These are phyloP conservation scores for Penicillium taxi DNA, from an alignment of 495 filamentous ascomycete genomes.

Conservation along the genomic window DNA sequence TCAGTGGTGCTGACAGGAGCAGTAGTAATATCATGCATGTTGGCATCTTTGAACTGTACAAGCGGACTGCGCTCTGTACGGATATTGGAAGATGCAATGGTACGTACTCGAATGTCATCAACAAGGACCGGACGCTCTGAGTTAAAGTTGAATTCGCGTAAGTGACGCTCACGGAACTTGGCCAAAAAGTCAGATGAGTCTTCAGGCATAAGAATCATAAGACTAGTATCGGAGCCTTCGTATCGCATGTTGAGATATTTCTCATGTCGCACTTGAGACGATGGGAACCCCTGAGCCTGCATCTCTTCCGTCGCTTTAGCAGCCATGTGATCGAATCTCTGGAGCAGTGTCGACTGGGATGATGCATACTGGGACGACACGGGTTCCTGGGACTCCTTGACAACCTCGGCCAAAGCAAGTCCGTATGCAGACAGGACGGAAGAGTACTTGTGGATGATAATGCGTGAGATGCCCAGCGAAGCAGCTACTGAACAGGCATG, in stretches of 20 bases:
- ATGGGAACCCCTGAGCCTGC: constrained; percentile 29
- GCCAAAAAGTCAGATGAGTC: constrained; percentile 32
- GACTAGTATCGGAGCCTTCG: constrained; percentile 43
- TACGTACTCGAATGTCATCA: constrained; percentile 47
- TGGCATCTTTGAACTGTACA: constrained; percentile 29
- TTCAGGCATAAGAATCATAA: constrained; percentile 45
- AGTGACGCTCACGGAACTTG: constrained; percentile 40
- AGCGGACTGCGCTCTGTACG: constrained; percentile 35
- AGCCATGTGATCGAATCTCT: constrained; percentile 26
- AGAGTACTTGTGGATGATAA: constrained; percentile 49
- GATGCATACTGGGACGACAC: constrained; percentile 31
- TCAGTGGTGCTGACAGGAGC: constrained; percentile 25
- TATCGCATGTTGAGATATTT: constrained; percentile 49
- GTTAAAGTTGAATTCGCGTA: constrained; percentile 47
- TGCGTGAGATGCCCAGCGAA: constrained; percentile 42
- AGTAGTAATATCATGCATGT: constrained; percentile 20
- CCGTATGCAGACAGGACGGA: constrained; percentile 48
- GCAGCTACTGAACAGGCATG: constrained; percentile 47
- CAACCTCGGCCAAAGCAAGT: constrained; percentile 45
- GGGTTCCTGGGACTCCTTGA: constrained; percentile 46
- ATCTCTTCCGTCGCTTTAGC: constrained; percentile 30
- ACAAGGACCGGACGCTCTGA: constrained; percentile 42
- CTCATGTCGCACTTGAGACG: constrained; percentile 39
- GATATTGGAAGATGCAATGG: constrained; percentile 36
- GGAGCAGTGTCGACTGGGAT: constrained; percentile 28